These are phyloP conservation scores for Leptodontidium sp. DNA, from an alignment of 2,329 filamentous ascomycete species.

Conservation along the genomic window DNA sequence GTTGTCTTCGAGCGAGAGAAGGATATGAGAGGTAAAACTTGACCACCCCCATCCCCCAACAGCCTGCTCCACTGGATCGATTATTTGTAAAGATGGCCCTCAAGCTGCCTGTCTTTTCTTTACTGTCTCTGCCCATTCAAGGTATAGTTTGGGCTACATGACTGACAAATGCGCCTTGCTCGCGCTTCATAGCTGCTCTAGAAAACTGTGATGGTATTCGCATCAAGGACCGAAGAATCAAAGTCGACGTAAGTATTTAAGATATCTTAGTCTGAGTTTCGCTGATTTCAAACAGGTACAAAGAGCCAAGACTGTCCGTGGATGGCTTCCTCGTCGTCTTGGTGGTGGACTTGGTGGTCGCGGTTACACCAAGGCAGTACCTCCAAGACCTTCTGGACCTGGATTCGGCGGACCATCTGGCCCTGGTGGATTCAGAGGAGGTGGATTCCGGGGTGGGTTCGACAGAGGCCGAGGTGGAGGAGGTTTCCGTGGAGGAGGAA, in stretches of 20 bases:
- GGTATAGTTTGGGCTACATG: slow-evolving; percentile 65
- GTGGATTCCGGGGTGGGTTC: slow-evolving; percentile 52
- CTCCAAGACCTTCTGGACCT: slow-evolving; percentile 74
- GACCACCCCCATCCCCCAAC: slow-evolving; percentile 52
- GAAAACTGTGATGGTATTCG: slow-evolving; percentile 84
- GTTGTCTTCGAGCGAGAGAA: slow-evolving; percentile 97
- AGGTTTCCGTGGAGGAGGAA: slow-evolving; percentile 52
- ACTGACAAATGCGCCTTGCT: slow-evolving; percentile 74
- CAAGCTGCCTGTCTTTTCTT: slow-evolving; percentile 50
- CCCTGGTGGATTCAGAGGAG: slow-evolving; percentile 55
- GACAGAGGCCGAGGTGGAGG: slow-evolving; percentile 57
- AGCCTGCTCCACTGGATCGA: slow-evolving; percentile 39
- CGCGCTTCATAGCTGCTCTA: slow-evolving; percentile 81
- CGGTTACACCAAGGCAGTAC: slow-evolving; percentile 85
- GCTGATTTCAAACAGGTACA: slow-evolving; percentile 61
- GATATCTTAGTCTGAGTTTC: not conserved
- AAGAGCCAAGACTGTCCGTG: slow-evolving; percentile 90
- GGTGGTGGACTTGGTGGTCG: slow-evolving; percentile 92
- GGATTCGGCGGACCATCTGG: slow-evolving; percentile 63
- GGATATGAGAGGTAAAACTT: slow-evolving; percentile 95
- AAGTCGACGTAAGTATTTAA: slow-evolving; percentile 72
- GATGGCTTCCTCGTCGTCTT: slow-evolving; percentile 90
- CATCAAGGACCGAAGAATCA: slow-evolving; percentile 90
- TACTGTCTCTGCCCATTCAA: slow-evolving; percentile 47
- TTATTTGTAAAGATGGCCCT: slow-evolving; percentile 55